A percentile compares a stretch with the other conserved stretches of the same genome.
These are phyloP conservation scores for Vitis hybrid DNA, from an alignment of 177 flowering plant genomes.

Conservation along the genomic window DNA sequence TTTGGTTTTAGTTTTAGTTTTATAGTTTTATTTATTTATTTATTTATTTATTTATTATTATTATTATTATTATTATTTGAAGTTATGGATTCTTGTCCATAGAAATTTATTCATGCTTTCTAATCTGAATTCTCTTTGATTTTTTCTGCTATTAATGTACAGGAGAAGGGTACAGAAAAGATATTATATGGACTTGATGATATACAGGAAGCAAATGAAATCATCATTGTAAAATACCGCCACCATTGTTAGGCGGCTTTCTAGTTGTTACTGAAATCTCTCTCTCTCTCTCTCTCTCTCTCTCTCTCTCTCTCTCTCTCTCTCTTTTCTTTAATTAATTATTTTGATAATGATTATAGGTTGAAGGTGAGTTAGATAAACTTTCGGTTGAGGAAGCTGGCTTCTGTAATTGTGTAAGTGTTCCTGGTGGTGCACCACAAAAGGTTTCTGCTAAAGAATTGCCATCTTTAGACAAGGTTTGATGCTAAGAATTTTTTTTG, in stretches of 20 bases:
- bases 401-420: slow-evolving; percentile 20
- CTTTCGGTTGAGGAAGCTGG: slow-evolving; percentile 25
- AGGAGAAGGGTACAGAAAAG: slow-evolving; percentile 39
- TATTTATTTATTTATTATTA: too few species aligned
- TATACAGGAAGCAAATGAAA: slow-evolving; percentile 29
- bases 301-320: neutral
- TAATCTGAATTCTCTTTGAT: neutral
- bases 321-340: neutral
- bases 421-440: slow-evolving; percentile 21
- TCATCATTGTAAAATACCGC: slow-evolving; percentile 28
- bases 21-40: too few species aligned
- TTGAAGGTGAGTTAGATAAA: slow-evolving; percentile 22
- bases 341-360: slow-evolving; percentile 5
- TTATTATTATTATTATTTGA: neutral
- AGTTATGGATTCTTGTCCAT: neutral
- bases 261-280: neutral
- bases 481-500: neutral
- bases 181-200: slow-evolving; percentile 46
- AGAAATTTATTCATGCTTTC: neutral
- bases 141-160: slow-evolving; percentile 8
- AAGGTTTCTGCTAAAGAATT: slow-evolving; percentile 13
- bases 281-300: neutral
- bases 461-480: slow-evolving; percentile 19
- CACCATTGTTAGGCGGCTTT: neutral
- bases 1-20: too few species aligned